Evolutionary conservation across 495 filamentous ascomycete genomes (phyloP).

Genomic region (Amniculicola lignicola): DNA sequence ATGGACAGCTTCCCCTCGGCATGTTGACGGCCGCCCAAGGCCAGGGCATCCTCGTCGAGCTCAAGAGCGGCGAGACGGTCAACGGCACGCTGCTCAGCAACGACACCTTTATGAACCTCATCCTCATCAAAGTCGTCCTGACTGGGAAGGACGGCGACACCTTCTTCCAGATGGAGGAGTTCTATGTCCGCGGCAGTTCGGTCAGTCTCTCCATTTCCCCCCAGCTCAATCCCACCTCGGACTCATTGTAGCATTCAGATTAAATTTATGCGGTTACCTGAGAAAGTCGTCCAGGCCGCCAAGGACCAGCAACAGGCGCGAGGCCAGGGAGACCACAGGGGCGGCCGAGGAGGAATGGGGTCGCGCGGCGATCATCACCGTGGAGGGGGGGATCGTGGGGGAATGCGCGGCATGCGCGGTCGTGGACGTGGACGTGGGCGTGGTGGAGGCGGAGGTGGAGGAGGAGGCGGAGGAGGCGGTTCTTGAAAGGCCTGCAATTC

Average conservation of each 20-base stretch:
- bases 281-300: slow-evolving; percentile 90
- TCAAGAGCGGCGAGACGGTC: slow-evolving; percentile 96
- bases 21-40: slow-evolving; percentile 93
- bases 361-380: slow-evolving; percentile 22
- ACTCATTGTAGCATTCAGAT: slow-evolving; percentile 58
- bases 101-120: slow-evolving; percentile 99
- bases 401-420: slow-evolving; percentile 55
- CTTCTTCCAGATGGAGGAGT: slow-evolving; percentile 86
- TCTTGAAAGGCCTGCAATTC: too few species aligned
- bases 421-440: slow-evolving; percentile 52
- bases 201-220: slow-evolving; percentile 47
- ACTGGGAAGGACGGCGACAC: slow-evolving; percentile 92
- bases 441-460: slow-evolving; percentile 36
- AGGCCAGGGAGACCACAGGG: slow-evolving; percentile 51
- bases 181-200: slow-evolving; percentile 95
- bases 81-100: slow-evolving; percentile 94
- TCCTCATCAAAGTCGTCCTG: slow-evolving; percentile 95
- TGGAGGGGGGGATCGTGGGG: slow-evolving; percentile 57
- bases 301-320: slow-evolving; percentile 80
- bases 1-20: slow-evolving; percentile 83
- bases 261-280: slow-evolving; percentile 94
- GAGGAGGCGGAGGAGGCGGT: too few species aligned
- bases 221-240: not conserved
- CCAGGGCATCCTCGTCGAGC: slow-evolving; percentile 98
- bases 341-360: slow-evolving; percentile 53